Conservation (phyloP, 2,329 filamentous ascomycete genomes). For the Sporothrix pallida region DNA sequence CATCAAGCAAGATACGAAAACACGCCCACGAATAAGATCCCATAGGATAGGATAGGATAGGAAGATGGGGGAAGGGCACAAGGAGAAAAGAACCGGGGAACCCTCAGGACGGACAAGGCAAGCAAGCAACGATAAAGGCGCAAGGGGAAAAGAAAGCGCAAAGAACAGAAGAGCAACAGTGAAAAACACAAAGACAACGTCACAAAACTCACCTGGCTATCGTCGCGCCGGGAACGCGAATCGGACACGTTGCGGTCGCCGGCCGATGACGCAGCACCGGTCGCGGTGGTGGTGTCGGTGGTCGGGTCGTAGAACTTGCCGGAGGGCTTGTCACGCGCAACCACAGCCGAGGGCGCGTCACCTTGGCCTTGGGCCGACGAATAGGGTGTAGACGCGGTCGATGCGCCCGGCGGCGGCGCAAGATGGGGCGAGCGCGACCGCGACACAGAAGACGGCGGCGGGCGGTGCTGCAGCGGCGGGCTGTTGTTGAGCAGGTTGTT, state of each 20-base stretch:
- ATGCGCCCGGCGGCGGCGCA: background rate
- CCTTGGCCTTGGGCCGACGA: constrained; percentile 21
- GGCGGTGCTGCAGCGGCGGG: constrained; percentile 38
- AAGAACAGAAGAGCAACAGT: constrained; percentile 16
- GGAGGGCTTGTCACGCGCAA: constrained; percentile 31
- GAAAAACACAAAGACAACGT: background rate
- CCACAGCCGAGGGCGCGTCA: constrained; percentile 27
- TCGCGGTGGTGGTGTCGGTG: constrained; percentile 55
- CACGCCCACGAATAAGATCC: background rate
- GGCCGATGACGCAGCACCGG: constrained; percentile 34
- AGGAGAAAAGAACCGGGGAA: background rate
- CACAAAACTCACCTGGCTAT: constrained; percentile 47
- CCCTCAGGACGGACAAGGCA: background rate
- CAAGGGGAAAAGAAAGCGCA: background rate
- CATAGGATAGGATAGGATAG: background rate
- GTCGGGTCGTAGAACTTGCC: constrained; percentile 62
- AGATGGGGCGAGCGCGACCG: constrained; percentile 37
- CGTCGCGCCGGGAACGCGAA: constrained; percentile 53
- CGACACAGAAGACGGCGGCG: constrained; percentile 36
- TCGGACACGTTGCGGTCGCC: constrained; percentile 56
- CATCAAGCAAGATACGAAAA: background rate
- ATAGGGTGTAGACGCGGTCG: constrained; percentile 13
- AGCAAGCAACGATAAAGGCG: background rate
- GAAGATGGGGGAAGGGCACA: background rate
- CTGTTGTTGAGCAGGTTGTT: constrained; percentile 40